Conservation (phyloP, 768 basidiomycete species). For the Leccinum longicurvipes region DNA sequence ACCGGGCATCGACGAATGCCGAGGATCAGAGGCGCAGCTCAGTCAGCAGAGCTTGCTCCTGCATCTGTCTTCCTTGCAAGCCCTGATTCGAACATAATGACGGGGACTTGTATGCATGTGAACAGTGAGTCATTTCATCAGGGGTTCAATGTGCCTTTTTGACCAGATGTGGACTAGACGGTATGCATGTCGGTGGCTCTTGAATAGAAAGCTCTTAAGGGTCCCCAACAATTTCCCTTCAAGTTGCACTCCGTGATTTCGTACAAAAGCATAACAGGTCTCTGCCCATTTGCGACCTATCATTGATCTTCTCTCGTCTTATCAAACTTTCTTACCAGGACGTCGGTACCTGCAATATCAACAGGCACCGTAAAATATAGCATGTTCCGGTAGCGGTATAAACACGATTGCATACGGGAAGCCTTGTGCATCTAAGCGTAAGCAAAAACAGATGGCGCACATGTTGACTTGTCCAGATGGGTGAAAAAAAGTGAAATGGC, state of each 20-base stretch:
- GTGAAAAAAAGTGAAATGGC: background rate
- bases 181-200: constrained; percentile 9
- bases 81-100: constrained; percentile 39
- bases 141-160: background rate
- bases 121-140: constrained; percentile 17
- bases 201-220: constrained; percentile 10
- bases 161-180: constrained; percentile 5
- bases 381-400: constrained; percentile 1
- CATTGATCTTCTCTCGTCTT: constrained; percentile 1
- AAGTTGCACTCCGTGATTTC: background rate
- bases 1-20: constrained; percentile 46
- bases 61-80: constrained; percentile 55
- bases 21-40: constrained; percentile 48
- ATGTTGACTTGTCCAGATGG: background rate
- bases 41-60: constrained; percentile 52
- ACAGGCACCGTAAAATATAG: background rate
- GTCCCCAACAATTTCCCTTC: background rate
- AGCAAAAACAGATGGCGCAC: background rate
- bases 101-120: constrained; percentile 37
- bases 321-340: constrained; percentile 9
- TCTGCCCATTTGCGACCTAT: background rate
- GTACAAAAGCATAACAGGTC: constrained; percentile 2
- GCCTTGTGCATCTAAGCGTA: background rate
- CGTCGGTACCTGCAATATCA: background rate
- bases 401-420: background rate